Percentiles rank a stretch among this genome's conserved stretches.
Evolutionary conservation across 2,329 filamentous ascomycete species (phyloP).

Genomic region (Chaetomiaceae sp.): DNA sequence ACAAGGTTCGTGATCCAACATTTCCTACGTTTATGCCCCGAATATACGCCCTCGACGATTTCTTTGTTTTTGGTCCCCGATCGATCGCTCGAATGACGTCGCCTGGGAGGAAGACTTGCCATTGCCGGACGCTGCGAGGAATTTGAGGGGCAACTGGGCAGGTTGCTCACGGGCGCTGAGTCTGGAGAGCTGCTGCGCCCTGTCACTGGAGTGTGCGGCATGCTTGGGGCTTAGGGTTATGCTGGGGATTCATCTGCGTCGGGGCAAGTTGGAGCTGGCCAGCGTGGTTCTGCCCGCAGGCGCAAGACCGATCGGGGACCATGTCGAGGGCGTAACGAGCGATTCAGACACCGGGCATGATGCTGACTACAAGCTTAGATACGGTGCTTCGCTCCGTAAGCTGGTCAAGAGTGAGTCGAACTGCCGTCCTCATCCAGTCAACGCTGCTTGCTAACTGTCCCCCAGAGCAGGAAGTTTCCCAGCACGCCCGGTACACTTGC

Average conservation of each 20-base stretch:
- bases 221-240: too few species aligned
- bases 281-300: too few species aligned
- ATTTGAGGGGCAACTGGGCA: too few species aligned
- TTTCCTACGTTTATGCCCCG: conserved; percentile 24
- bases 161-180: too few species aligned
- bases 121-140: too few species aligned
- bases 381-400: conserved; percentile 99
- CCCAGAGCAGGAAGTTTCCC: conserved; percentile 89
- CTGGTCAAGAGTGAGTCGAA: conserved; percentile 76
- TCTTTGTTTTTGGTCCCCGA: conserved; percentile 1
- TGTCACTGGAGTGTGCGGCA: too few species aligned
- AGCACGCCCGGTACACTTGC: conserved; percentile 96
- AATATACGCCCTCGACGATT: conserved; percentile 20
- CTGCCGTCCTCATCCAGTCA: neutral
- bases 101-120: neutral
- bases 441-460: conserved; percentile 8
- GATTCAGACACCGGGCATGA: neutral
- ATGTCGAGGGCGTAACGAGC: conserved; percentile 3
- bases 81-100: neutral
- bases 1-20: conserved; percentile 63
- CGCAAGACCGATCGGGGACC: neutral
- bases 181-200: too few species aligned
- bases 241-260: too few species aligned
- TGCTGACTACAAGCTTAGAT: conserved; percentile 49
- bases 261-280: too few species aligned